Conservation (phyloP, 495 filamentous ascomycete species). For the Aspergillus kassunensis region DNA sequence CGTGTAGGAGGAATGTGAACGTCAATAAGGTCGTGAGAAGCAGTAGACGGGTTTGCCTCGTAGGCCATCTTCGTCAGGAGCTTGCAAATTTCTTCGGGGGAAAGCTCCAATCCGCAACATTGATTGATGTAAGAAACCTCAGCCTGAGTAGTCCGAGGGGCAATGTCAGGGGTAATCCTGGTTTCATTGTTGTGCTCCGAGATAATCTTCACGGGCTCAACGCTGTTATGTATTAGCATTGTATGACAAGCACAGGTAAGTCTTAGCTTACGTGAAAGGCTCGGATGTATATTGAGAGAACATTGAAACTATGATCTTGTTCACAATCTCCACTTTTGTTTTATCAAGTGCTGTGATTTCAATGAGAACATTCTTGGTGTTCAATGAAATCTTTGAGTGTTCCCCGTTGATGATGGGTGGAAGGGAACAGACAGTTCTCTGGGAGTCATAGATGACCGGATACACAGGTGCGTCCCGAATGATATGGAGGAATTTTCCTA, state of each 20-base stretch:
- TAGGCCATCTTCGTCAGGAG: constrained; percentile 85
- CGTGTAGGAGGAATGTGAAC: constrained; percentile 82
- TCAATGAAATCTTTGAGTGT: constrained; percentile 87
- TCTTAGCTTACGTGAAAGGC: constrained; percentile 64
- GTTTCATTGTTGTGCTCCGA: constrained; percentile 86
- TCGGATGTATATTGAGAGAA: constrained; percentile 90
- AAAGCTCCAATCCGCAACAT: constrained; percentile 76
- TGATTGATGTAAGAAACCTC: constrained; percentile 89
- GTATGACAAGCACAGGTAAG: not conserved
- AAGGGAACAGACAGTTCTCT: constrained; percentile 83
- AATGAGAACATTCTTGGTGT: constrained; percentile 91
- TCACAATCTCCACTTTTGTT: constrained; percentile 95
- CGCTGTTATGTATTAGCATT: constrained; percentile 31
- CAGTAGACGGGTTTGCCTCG: constrained; percentile 63
- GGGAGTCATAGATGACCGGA: constrained; percentile 92
- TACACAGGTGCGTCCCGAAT: constrained; percentile 91
- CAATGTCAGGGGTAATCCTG: constrained; percentile 73
- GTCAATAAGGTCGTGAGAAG: constrained; percentile 63
- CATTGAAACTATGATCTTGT: constrained; percentile 93
- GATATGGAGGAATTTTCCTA: constrained; percentile 82
- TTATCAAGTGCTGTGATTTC: constrained; percentile 96
- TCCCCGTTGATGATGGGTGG: constrained; percentile 98
- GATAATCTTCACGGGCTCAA: constrained; percentile 87
- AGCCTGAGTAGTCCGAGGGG: constrained; percentile 69
- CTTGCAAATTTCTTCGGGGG: constrained; percentile 65